Base-by-base conservation (phyloP, 2,329 filamentous ascomycete species). In the Ceratocystiopsis minuta region DNA sequence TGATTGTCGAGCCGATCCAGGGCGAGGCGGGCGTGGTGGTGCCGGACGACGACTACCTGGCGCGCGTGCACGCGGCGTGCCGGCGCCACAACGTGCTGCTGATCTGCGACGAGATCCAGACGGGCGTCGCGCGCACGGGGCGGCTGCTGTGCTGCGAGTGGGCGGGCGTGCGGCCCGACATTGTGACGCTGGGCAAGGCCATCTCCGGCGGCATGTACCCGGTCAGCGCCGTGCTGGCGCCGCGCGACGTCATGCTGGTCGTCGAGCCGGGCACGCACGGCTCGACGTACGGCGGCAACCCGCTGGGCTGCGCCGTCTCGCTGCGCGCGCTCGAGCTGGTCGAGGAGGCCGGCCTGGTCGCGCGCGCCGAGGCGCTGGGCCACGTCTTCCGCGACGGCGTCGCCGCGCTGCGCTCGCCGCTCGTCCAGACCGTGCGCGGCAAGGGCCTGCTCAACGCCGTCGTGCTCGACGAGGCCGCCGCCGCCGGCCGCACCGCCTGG, bases 141-240 rank as follows among this genome's bases (percentile, higher is more conserved):
- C 83, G 81, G 55, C 81, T 98, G 66, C 76, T 98, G 42, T 94
- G 86, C 69, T 80, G 83, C 55, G 77, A 98, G 63, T 96, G 90
- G 87, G 79, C 83, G 43, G 82, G 79, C 51, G 86, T 98, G 67
- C 92, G 88, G 67, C 90, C 88, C 34, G 90, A 98, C 58, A 72
- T 98, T 55, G 80, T 98, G 18, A 79, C 93, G 38, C 76, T 98
- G 32, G 90, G 90, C 56, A 98, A 98, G 67, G 90, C 90, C 52
- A 94, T 98, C 58, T 94, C 86, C 32, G 90, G 90, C 49, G 90
- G 90, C 60, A 90, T 96, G 80, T 98, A 98, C 64, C 90, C 90
- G n/a, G 90, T 98, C 44, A 94, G 86, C 47, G 86, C 80, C 53
- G 87, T 98, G 39, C 70, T 98, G 41, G 80, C 81, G 47, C 78